These are phyloP conservation scores for Luffa aegyptiaca DNA, from an alignment of 306 rosid genomes.

Conservation along the genomic window DNA sequence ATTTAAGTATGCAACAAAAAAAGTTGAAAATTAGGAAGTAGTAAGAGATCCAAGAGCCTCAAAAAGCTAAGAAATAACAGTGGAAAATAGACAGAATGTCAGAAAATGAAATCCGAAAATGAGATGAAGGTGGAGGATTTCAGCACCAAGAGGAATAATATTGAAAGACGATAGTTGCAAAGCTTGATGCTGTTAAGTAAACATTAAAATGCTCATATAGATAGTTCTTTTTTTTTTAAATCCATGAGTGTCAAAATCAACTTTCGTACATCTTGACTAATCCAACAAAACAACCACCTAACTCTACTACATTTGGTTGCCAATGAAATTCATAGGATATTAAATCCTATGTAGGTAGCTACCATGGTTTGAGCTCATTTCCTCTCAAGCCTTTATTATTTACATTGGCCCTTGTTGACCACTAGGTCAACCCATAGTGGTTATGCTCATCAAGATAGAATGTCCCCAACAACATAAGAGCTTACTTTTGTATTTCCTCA, in stretches of 20 bases:
- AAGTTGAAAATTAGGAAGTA: background rate
- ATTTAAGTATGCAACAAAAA: background rate
- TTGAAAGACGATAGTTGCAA: background rate
- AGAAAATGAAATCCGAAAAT: background rate
- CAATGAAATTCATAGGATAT: too few relatives aligned
- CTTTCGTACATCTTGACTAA: too few relatives aligned
- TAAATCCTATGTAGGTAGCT: too few relatives aligned
- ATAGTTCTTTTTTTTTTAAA: too few relatives aligned
- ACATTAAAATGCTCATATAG: background rate
- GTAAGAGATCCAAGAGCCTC: background rate
- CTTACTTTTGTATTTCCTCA: background rate
- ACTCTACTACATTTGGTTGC: too few relatives aligned
- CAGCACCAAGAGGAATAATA: background rate
- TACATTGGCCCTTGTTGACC: too few relatives aligned
- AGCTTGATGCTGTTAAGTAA: background rate
- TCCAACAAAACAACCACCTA: too few relatives aligned
- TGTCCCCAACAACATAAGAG: background rate
- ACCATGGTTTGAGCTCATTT: too few relatives aligned
- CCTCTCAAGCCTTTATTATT: too few relatives aligned
- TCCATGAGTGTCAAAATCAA: too few relatives aligned
- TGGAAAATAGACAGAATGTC: background rate
- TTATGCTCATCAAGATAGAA: background rate
- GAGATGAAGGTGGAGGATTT: background rate
- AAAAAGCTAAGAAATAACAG: background rate
- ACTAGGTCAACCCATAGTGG: too few relatives aligned